Base-by-base conservation (phyloP, 352 stramenopile species). In the Phytophthora sp. region DNA sequence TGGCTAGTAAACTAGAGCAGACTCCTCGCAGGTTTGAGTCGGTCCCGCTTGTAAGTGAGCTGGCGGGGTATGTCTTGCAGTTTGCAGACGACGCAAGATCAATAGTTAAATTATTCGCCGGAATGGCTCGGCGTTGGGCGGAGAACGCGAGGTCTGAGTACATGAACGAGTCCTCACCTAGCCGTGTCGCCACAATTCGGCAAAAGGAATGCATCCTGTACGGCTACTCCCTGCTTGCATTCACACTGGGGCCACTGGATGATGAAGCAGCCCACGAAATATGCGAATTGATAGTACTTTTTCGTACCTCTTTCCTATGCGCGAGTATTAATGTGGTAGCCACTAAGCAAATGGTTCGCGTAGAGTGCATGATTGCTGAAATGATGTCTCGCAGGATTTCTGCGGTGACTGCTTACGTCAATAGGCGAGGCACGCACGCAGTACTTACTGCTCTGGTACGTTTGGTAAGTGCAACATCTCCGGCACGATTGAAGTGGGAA, bases 271-370 rank as follows among this genome's bases (percentile, higher is more conserved):
- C 60, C 8, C 30, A 66, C 13, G 71, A 79, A 37, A 23, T 85
- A 5, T 82, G 69, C 24, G 74, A 88, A 31, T 48, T 87, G 28
- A 28, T 85, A 1, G 65, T 90, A 15, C 35, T 78, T 0, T 90
- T 84, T 41, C 64, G 72, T 30, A 81, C 75, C 8, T 66, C 72
- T 8, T 64, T 64, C 18, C 23, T 64, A 15, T 74, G 66, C 41
- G 50, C 54, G 2, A 71, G 60, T 27, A 62, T 74, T 21, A 62
- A 58, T 21, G 21, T 66, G 18, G 31, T 50, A 2, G 70, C 69
- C 5, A 70, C 43, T 13, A 37, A 58, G 1, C 20, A 64, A 35
- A 64, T 68, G 66, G 7, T 63, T 34, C 26, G 20, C n/a, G 37
- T 23, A 5, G 48, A 74, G 9, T 67, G 61, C 39, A 68, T 35